A percentile compares a stretch with the other conserved stretches of the same genome.
Evolutionary conservation across 1,139 yeast genomes (phyloP).

Genomic region (Candida tropicalis): DNA sequence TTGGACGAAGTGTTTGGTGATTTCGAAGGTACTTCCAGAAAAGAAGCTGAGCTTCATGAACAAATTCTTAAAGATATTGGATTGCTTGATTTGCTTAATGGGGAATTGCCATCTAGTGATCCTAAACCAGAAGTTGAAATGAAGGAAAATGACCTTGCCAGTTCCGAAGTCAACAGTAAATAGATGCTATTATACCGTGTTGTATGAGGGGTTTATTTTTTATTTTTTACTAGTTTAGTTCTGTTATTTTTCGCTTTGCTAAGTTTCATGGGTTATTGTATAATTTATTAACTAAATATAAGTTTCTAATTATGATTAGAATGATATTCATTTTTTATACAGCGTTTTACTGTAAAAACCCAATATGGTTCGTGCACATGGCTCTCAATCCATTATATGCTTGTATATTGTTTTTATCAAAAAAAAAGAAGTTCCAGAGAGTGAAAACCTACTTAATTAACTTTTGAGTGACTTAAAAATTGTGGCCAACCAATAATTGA

Average conservation of each 20-base stretch:
- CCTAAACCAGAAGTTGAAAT: neutral
- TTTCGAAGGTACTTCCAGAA: conserved; percentile 15
- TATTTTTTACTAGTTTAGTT: too few relatives aligned
- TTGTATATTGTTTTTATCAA: neutral
- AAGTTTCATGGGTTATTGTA: too few relatives aligned
- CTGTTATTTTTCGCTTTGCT: too few relatives aligned
- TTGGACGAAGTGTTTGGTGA: conserved; percentile 29
- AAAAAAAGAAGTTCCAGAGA: too few relatives aligned
- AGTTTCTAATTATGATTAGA: too few relatives aligned
- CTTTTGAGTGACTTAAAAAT: conserved; percentile 20
- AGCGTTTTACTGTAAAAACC: too few relatives aligned
- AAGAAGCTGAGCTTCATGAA: conserved; percentile 14
- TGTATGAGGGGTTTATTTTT: too few relatives aligned
- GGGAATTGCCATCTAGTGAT: neutral
- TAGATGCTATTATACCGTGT: too few relatives aligned
- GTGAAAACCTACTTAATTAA: neutral
- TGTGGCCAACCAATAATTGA: conserved; percentile 84
- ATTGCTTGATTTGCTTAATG: conserved; percentile 12
- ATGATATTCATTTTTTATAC: too few relatives aligned
- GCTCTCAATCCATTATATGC: too few relatives aligned
- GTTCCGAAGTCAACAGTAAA: conserved; percentile 21
- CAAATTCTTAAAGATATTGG: conserved; percentile 15
- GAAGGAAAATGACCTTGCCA: neutral
- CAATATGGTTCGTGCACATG: too few relatives aligned
- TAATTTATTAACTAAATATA: too few relatives aligned